Percentiles rank a stretch among this genome's conserved stretches.
Evolutionary conservation across 805 yeast genomes (phyloP).

Genomic region (Starmerella potacharoeniae): DNA sequence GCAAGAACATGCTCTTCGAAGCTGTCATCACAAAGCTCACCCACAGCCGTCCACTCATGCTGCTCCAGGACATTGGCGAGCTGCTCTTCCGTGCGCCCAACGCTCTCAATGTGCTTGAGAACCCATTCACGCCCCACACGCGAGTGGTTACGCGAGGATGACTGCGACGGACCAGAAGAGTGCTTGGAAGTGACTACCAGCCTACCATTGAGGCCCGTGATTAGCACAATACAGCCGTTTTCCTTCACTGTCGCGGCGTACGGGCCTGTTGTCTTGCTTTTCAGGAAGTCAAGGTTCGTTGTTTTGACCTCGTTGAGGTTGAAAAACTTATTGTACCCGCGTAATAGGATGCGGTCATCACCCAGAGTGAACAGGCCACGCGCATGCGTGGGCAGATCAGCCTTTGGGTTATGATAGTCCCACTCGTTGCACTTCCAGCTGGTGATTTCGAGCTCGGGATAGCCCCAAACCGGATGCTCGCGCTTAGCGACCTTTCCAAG

Average conservation of each 20-base stretch:
- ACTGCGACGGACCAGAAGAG: conserved; percentile 53
- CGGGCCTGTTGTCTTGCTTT: conserved; percentile 53
- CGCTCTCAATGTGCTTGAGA: conserved; percentile 37
- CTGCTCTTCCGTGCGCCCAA: conserved; percentile 34
- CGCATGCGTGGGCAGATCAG: conserved; percentile 57
- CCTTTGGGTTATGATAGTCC: conserved; percentile 55
- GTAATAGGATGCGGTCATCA: conserved; percentile 41
- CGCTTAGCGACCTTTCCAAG: conserved; percentile 19
- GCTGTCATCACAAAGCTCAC: conserved; percentile 81
- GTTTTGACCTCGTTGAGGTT: conserved; percentile 53
- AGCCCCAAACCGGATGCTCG: conserved; percentile 23
- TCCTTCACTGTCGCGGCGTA: conserved; percentile 74
- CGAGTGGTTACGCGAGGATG: conserved; percentile 53
- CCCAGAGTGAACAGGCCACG: conserved; percentile 65
- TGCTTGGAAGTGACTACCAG: conserved; percentile 85
- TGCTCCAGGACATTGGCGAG: conserved; percentile 47
- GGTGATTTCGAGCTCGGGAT: conserved; percentile 21
- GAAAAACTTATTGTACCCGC: conserved; percentile 95
- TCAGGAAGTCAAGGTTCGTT: conserved; percentile 42
- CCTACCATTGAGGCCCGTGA: conserved; percentile 68
- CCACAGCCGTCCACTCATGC: conserved; percentile 66
- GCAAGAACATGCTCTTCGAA: conserved; percentile 90
- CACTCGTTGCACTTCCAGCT: conserved; percentile 85
- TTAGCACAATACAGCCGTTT: conserved; percentile 83
- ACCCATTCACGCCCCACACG: conserved; percentile 54